Evolutionary conservation across 371 early-diverging fungal species (phyloP), one percentile per base, ranked within the genome.

Genomic region (Mortierella sp.): DNA sequence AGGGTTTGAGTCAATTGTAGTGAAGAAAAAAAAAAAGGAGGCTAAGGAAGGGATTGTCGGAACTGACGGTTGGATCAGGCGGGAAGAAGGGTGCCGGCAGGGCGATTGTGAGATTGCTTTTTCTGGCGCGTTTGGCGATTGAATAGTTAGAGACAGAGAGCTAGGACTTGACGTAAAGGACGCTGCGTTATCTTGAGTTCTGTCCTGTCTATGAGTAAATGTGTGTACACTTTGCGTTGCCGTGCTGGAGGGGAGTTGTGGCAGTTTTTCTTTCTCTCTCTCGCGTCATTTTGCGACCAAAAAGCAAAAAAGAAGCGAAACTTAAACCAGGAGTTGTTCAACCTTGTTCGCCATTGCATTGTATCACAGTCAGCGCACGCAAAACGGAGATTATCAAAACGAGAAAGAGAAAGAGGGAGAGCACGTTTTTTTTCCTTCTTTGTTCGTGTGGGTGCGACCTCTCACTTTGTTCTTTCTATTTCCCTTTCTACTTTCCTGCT

Each of bases 281-380:
- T 63, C 63, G 63, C 63, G 63, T 63, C 63, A 63, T 63, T 65
- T 38, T 65, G 38, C 65, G 18, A 29, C 21, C 35, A 65, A 65
- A 63, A 65, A 65, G 32, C 65, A n/a, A 21, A 55, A 55, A 55
- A n/a, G n/a, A n/a, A 24, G 10, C 56, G 51, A 51, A 51, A 56
- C 56, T 56, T n/a, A 56, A 56, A 24, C 56, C 16, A 21, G 5
- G 51, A 46, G 48, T 46, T 51, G 51, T 5, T 56, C 56, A 56
- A n/a, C 27, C 27, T 55, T 55, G 56, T n/a, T 27, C 10, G 8
- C 27, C 11, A n/a, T 38, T 38, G 65, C 11, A n/a, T 38, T 38
- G 65, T 38, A 65, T 32, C 65, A 65, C 65, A 38, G 60, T 2
- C 63, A 35, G 18, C 29, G 14, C 48, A 46, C 14, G 6, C 12